Evolutionary conservation across 225 moss, liverwort and hornwort species (phyloP).

Genomic region (Sphagnum tenellum): DNA sequence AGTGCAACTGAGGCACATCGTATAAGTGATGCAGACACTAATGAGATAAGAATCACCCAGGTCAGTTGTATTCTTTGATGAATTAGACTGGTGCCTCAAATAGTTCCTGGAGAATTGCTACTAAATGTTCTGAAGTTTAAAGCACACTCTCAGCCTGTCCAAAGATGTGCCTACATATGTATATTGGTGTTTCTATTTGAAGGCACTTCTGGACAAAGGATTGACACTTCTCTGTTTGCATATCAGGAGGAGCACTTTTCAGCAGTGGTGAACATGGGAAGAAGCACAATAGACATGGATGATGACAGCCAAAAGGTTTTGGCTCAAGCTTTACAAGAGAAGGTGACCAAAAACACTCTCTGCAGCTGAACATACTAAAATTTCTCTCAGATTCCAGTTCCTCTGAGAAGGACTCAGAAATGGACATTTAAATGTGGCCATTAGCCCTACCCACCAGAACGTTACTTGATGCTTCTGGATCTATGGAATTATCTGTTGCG

Average conservation of each 20-base stretch:
- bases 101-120: no score
- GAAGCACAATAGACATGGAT: constrained; percentile 27
- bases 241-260: constrained; percentile 32
- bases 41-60: constrained; percentile 17
- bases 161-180: no score
- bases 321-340: constrained; percentile 91
- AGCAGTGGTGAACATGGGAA: constrained; percentile 26
- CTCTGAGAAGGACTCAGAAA: no score
- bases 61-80: constrained; percentile 6
- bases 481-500: no score
- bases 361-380: background rate
- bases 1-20: constrained; percentile 16
- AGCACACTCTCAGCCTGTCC: no score
- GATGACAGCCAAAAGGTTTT: constrained; percentile 63
- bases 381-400: no score
- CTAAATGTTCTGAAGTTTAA: no score
- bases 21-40: constrained; percentile 10
- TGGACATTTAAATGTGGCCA: no score
- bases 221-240: background rate
- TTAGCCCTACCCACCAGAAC: no score
- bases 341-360: constrained; percentile 28
- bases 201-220: background rate
- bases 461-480: no score
- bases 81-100: no score
- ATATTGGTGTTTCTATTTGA: background rate